Evolutionary conservation across 257 asterid genomes (phyloP).

Genomic region (Nyctanthes arbortristis): DNA sequence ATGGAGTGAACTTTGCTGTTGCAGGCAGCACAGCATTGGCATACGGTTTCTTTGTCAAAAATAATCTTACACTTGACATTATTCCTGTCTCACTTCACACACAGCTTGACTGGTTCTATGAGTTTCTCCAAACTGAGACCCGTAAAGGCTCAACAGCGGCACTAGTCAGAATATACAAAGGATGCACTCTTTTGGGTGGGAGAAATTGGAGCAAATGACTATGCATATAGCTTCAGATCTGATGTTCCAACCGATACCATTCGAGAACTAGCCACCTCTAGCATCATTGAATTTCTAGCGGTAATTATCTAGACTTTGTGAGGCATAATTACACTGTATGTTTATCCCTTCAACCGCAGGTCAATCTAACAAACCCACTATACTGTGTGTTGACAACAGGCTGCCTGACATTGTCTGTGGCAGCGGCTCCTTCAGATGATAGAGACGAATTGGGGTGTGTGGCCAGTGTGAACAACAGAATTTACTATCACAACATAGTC

Average conservation of each 20-base stretch:
- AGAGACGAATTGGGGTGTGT: conserved; percentile 63
- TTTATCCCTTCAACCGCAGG: too few relatives aligned
- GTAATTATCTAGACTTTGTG: conserved; percentile 27
- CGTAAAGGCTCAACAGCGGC: conserved; percentile 32
- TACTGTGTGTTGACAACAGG: conserved; percentile 43
- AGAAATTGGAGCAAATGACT: conserved; percentile 76
- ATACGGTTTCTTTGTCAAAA: conserved; percentile 52
- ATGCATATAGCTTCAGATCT: conserved; percentile 55
- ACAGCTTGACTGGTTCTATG: conserved; percentile 59
- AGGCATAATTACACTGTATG: background rate
- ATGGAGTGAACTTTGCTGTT: conserved; percentile 67
- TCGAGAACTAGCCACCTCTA: conserved; percentile 45
- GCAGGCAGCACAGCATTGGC: conserved; percentile 72
- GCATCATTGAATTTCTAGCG: conserved; percentile 56
- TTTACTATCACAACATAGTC: conserved; percentile 46
- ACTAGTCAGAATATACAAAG: conserved; percentile 25
- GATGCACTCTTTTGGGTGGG: conserved; percentile 78
- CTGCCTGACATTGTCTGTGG: conserved; percentile 55
- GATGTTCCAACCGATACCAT: conserved; percentile 35
- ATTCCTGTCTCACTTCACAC: conserved; percentile 63
- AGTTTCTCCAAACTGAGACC: conserved; percentile 44
- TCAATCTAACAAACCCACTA: too few relatives aligned
- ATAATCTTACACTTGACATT: conserved; percentile 52
- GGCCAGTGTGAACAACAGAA: conserved; percentile 29
- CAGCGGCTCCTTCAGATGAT: conserved; percentile 40